Evolutionary conservation across 306 rosid genomes (phyloP), one percentile per base, ranked within the genome.

Genomic region (Corylus avellana): DNA sequence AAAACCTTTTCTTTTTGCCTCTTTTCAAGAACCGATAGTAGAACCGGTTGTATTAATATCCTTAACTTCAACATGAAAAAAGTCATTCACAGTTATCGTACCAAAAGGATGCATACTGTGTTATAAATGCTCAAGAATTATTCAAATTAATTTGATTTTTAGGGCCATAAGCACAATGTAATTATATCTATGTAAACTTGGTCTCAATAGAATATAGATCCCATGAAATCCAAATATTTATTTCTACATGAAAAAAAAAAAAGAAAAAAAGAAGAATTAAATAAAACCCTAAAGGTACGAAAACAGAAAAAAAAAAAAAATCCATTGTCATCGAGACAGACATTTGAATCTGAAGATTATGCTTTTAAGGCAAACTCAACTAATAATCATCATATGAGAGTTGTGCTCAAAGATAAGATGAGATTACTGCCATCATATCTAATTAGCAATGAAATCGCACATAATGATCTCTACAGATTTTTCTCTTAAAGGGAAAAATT

Each of bases 401-500:
- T 67, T 3, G n/a, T 8, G 47, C 50, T 8, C 50, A 32, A 67
- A 8, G 72, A 10, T 37, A 22, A 58, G 16, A 22, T 58, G 25
- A 55, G 61, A 55, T 2, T 12, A 18, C 61, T 55, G 25, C 61
- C 61, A 58, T 4, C 14, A 18, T 67, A 39, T 67, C 27, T 8
- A 67, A 37, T 17, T 37, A 17, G 50, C 72, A 67, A 59, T 59
- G 32, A 59, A 39, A 16, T 4, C 27, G 14, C 14, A 39, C 7
- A 18, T 18, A 57, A 44, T 66, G 62, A 46, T 57, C 16, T 63
- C 68, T 75, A 77, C 46, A 66, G 48, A 85, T 54, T 49, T 53
- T 47, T 72, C 75, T 49, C 70, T 76, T 74, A 61, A 27, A 32
- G 59, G 71, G 63, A 77, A 18, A 72, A 20, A 51, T 59, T 73